Evolutionary conservation across 768 basidiomycete species (phyloP).

Genomic region (Tylopilus sp.): DNA sequence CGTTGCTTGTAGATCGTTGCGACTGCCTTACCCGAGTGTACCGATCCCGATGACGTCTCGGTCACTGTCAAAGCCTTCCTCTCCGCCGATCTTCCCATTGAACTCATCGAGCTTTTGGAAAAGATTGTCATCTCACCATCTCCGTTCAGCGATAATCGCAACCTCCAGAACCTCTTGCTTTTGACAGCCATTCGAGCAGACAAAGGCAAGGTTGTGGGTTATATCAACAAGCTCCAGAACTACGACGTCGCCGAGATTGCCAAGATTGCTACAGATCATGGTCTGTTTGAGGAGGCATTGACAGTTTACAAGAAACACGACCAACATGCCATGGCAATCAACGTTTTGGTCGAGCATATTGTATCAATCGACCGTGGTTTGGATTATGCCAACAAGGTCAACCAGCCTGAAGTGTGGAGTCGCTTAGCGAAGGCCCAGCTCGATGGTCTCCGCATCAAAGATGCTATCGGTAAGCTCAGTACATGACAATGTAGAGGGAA

Average conservation of each 20-base stretch:
- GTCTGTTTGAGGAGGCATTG: slow-evolving; percentile 93
- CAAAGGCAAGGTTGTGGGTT: slow-evolving; percentile 96
- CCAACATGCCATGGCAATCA: slow-evolving; percentile 93
- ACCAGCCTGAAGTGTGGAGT: slow-evolving; percentile 96
- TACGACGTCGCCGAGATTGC: slow-evolving; percentile 95
- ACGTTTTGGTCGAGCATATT: slow-evolving; percentile 96
- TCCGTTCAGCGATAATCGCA: slow-evolving; percentile 96
- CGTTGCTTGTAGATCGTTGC: slow-evolving; percentile 65
- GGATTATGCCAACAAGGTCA: slow-evolving; percentile 95
- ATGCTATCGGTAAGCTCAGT: slow-evolving; percentile 77
- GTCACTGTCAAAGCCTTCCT: slow-evolving; percentile 98
- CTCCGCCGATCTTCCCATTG: slow-evolving; percentile 92
- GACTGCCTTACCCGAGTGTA: slow-evolving; percentile 93
- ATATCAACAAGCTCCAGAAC: slow-evolving; percentile 96
- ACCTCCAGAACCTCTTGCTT: slow-evolving; percentile 91
- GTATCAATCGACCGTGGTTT: slow-evolving; percentile 96
- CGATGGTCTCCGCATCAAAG: slow-evolving; percentile 96
- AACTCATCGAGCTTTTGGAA: slow-evolving; percentile 95
- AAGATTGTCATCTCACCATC: slow-evolving; percentile 98
- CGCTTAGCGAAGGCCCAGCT: slow-evolving; percentile 97
- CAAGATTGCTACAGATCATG: slow-evolving; percentile 93
- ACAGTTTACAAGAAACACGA: slow-evolving; percentile 98
- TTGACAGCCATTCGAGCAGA: slow-evolving; percentile 96
- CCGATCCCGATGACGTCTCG: slow-evolving; percentile 98
- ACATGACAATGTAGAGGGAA: background rate